Evolutionary conservation across 2,329 filamentous ascomycete genomes (phyloP).

Genomic region (Fusarium tuaranense): DNA sequence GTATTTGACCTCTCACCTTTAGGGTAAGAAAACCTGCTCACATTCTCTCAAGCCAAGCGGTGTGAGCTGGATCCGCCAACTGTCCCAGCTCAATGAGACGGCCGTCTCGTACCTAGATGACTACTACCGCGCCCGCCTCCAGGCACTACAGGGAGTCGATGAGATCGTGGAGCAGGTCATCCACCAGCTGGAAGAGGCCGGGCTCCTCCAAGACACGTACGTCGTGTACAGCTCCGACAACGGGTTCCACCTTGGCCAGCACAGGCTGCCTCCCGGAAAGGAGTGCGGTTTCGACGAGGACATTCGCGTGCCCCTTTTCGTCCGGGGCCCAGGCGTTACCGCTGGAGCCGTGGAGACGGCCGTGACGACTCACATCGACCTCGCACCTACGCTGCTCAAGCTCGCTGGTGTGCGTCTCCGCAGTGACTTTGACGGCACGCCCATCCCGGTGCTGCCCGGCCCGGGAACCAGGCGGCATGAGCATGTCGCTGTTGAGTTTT

Average conservation of each 20-base stretch:
- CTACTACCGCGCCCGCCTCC: constrained; percentile 64
- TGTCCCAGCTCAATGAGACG: constrained; percentile 55
- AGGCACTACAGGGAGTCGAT: constrained; percentile 65
- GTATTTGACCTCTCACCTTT: constrained; percentile 46
- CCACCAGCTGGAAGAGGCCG: constrained; percentile 58
- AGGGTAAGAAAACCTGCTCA: constrained; percentile 2
- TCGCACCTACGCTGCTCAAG: constrained; percentile 70
- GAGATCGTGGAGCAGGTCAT: constrained; percentile 64
- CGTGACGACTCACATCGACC: constrained; percentile 71
- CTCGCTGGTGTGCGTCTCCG: constrained; percentile 55
- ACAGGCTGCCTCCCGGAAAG: constrained; percentile 69
- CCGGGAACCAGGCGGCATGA: constrained; percentile 54
- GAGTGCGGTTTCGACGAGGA: constrained; percentile 70
- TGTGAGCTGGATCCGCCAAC: constrained; percentile 61
- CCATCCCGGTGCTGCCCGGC: constrained; percentile 58
- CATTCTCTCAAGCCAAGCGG: constrained; percentile 37
- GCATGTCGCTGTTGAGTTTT: constrained; percentile 70
- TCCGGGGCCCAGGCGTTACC: constrained; percentile 66
- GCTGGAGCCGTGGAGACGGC: constrained; percentile 53
- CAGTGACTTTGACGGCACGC: constrained; percentile 67
- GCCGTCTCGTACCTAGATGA: constrained; percentile 61
- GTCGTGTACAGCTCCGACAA: constrained; percentile 72
- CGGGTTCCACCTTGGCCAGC: constrained; percentile 70
- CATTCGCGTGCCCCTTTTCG: constrained; percentile 67
- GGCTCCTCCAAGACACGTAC: constrained; percentile 72